A percentile compares a stretch with the other conserved stretches of the same genome.
phyloP scores from a whole-genome alignment of 257 asterid genomes.

The Osmanthus fragrans region DNA sequence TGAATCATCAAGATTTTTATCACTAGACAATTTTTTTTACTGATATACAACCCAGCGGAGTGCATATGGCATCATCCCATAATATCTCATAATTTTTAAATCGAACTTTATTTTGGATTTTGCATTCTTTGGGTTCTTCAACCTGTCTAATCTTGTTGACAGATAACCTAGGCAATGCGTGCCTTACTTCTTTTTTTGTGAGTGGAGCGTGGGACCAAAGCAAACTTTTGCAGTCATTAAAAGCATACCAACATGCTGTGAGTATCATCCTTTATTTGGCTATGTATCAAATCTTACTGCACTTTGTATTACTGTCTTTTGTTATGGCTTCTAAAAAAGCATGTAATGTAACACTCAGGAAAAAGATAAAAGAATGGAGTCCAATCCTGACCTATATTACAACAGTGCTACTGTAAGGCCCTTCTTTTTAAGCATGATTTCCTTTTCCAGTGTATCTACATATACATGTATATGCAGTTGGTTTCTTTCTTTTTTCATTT shows the following conservation, averaged over 20 bases:
- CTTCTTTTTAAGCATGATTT: not conserved
- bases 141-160: slow-evolving; percentile 28
- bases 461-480: not conserved
- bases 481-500: slow-evolving; percentile 23
- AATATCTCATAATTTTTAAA: slow-evolving; percentile 10
- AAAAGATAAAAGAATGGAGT: slow-evolving; percentile 79
- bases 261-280: slow-evolving; percentile 29
- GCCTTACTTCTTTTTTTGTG: slow-evolving; percentile 78
- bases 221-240: slow-evolving; percentile 72
- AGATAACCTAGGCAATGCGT: slow-evolving; percentile 94
- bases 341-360: slow-evolving; percentile 54
- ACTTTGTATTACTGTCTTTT: slow-evolving; percentile 16
- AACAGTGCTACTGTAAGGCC: slow-evolving; percentile 83
- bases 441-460: not conserved
- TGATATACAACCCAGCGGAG: not conserved
- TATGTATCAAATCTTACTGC: slow-evolving; percentile 19
- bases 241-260: slow-evolving; percentile 98
- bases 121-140: not conserved
- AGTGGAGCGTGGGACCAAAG: slow-evolving; percentile 88
- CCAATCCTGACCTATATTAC: slow-evolving; percentile 86
- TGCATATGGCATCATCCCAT: not conserved
- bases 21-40: not conserved
- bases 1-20: not conserved
- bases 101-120: not conserved
- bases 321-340: slow-evolving; percentile 3